Base-by-base conservation (phyloP, 345 rosid genomes). In the Sonneratia alba region DNA sequence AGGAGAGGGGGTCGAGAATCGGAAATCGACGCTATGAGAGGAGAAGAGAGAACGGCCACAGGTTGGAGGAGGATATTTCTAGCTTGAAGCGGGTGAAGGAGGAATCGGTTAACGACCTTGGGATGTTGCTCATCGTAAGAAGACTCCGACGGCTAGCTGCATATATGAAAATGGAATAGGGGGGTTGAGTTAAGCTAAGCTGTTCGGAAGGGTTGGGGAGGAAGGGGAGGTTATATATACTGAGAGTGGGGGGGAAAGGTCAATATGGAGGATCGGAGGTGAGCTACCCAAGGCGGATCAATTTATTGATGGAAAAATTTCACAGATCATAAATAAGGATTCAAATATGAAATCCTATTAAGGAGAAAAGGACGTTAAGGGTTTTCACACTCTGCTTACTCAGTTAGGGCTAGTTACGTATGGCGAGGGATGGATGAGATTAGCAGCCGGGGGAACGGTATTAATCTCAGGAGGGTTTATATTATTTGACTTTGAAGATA, bases 61-160 rank as follows among this genome's bases (percentile, higher is more conserved):
- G 92, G 55, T 91, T 97, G 22, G 97, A 85, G 37, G 92, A 74
- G 73, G 96, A 93, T 34, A 93, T 93, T 40, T 84, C 84, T 7
- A 91, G 89, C 69, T 81, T 81, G 78, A 93, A 93, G 57, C 88
- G 84, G 73, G 92, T 82, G 36, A 91, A 79, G 70, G 86, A 83
- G 71, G 92, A 85, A 76, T 89, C 98, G 70, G 87, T 87, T 47
- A 93, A 83, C 66, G 97, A 85, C 68, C 75, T 83, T 1, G 98
- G 98, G 75, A 91, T 87, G 75, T 89, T 93, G 91, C 87, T 93
- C 97, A 89, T 91, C 77, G 79, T 91, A 89, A 72, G 74, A 67
- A 69, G 70, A 34, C 49, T 76, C 73, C 74, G 67, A 69, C 71
- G 42, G 68, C 27, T 7, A 77, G 61, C 69, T 53, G 69, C 79